These are phyloP conservation scores for Ceratocystis lukuohia DNA, from an alignment of 2,329 filamentous ascomycete genomes.

Conservation along the genomic window DNA sequence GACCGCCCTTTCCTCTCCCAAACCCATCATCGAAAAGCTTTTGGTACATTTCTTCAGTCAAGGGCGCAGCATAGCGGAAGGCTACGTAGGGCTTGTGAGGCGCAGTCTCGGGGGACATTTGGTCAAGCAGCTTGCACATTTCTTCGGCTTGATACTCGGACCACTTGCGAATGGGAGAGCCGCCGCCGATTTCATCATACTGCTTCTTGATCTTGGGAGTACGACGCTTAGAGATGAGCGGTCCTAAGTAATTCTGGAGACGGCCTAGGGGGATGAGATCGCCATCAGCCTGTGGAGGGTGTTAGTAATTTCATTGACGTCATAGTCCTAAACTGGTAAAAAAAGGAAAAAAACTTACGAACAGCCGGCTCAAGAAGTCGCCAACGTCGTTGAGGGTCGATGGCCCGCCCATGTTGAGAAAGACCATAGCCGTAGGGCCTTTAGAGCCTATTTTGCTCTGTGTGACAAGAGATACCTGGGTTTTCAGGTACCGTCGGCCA, in stretches of 20 bases:
- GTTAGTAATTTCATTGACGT: conserved; percentile 17
- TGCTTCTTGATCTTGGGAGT: conserved; percentile 96
- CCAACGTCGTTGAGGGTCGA: conserved; percentile 78
- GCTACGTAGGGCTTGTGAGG: conserved; percentile 96
- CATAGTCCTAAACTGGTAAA: background rate
- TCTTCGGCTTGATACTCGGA: conserved; percentile 85
- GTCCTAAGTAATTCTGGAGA: conserved; percentile 80
- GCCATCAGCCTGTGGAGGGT: conserved; percentile 55
- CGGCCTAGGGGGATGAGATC: conserved; percentile 93
- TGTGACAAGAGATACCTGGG: conserved; percentile 57
- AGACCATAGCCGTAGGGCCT: conserved; percentile 93
- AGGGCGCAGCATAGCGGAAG: conserved; percentile 83
- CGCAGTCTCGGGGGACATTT: conserved; percentile 79
- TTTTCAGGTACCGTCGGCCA: conserved; percentile 27
- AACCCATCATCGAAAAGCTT: conserved; percentile 78
- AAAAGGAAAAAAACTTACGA: conserved; percentile 44
- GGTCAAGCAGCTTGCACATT: conserved; percentile 95
- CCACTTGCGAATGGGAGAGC: conserved; percentile 97
- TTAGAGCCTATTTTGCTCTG: conserved; percentile 57
- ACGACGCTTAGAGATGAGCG: conserved; percentile 68
- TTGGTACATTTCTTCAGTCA: conserved; percentile 89
- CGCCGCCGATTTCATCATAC: conserved; percentile 87
- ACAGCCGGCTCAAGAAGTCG: conserved; percentile 78
- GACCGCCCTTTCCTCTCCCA: conserved; percentile 74
- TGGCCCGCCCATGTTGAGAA: conserved; percentile 97